Percentiles rank a stretch among this genome's conserved stretches.
These are phyloP conservation scores for Barnettozyma pratensis DNA, from an alignment of 805 yeast species.

Conservation along the genomic window DNA sequence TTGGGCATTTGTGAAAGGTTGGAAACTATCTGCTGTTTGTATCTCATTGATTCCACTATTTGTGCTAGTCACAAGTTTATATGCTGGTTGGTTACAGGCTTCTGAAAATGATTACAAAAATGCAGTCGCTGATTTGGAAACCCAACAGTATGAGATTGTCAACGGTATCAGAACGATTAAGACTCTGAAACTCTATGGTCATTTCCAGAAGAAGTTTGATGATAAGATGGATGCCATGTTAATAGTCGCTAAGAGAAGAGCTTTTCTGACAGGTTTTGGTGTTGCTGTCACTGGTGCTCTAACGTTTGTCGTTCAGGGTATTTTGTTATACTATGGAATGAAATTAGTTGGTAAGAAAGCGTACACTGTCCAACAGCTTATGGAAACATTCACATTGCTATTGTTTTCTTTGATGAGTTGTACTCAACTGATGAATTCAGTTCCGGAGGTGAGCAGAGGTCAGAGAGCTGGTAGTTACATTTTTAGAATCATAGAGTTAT, in stretches of 20 bases:
- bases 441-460: slow-evolving; percentile 82
- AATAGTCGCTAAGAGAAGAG: slow-evolving; percentile 43
- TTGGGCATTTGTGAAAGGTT: slow-evolving; percentile 78
- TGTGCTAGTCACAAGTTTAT: slow-evolving; percentile 42
- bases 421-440: slow-evolving; percentile 48
- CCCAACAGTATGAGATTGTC: slow-evolving; percentile 45
- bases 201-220: slow-evolving; percentile 39
- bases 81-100: slow-evolving; percentile 44
- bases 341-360: slow-evolving; percentile 53
- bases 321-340: slow-evolving; percentile 78
- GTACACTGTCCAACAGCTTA: slow-evolving; percentile 51
- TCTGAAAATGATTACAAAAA: slow-evolving; percentile 60
- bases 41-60: slow-evolving; percentile 69
- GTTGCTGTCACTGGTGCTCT: slow-evolving; percentile 52
- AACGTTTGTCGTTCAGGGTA: slow-evolving; percentile 57
- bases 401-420: slow-evolving; percentile 69
- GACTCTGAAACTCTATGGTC: slow-evolving; percentile 44
- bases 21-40: slow-evolving; percentile 86
- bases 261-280: slow-evolving; percentile 62
- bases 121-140: slow-evolving; percentile 50
- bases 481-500: slow-evolving; percentile 33
- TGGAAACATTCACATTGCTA: slow-evolving; percentile 67
- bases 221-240: slow-evolving; percentile 28
- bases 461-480: slow-evolving; percentile 63
- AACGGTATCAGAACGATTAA: slow-evolving; percentile 59